Evolutionary conservation across 305 asterid species (phyloP), one percentile per base, ranked within the genome.

Genomic region (Nicotiana rustica): DNA sequence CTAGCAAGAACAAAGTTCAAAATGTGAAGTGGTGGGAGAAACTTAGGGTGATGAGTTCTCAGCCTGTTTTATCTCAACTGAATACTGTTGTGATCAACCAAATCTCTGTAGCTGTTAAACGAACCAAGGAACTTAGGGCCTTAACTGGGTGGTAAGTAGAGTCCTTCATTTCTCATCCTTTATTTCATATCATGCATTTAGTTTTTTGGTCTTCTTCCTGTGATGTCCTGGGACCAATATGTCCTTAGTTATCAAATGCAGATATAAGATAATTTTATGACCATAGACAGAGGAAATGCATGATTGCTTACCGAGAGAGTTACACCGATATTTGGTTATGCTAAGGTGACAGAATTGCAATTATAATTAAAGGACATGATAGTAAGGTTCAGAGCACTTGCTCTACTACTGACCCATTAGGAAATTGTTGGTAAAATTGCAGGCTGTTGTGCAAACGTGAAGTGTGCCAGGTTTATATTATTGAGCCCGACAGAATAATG

Each of bases 121-220:
- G 99, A 86, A 96, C 97, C 86, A 94, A 91, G 88, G 99, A 96
- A 85, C 90, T 96, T 57, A 91, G 97, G 91, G 92, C 91, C 83
- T 86, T 96, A 90, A 89, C 88, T 82, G 98, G 98, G 86, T 96
- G 98, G 99, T 94, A 92, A 33, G 93, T 82, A 83, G 77, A 80
- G 83, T 57, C 71, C 77, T 18, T 69, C 69, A 29, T 83, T 17
- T 36, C 60, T 55, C 25, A 64, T 78, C 65, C 77, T 61, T 61
- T 75, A 25, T 49, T 56, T 19, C 15, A n/a, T 15, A 62, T 85
- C 35, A 67, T 78, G 57, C 76, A 52, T 4, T 60, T 69, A 31
- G 19, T 18, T 19, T 41, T 13, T 44, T 44, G 18, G 78, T 19
- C 21, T 70, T 19, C 65, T 59, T 59, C 78, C 12, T 70, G 18